phyloP scores from a whole-genome alignment of 768 basidiomycete species.

The Hemileccinum impolitum region DNA sequence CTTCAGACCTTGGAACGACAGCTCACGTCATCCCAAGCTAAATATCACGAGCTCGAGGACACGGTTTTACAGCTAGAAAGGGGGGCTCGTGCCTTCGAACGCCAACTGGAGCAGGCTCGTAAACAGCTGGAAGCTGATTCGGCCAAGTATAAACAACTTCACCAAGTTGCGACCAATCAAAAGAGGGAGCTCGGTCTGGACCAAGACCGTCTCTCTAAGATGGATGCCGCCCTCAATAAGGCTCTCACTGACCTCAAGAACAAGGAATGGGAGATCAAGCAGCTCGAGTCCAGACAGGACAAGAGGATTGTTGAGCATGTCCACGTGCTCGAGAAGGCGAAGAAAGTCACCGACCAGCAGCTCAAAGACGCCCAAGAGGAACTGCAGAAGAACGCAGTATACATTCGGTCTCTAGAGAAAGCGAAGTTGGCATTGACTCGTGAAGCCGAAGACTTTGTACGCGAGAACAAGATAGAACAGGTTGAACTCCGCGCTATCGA shows the following conservation, averaged over 20 bases:
- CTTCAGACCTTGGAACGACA: slow-evolving; percentile 73
- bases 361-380: slow-evolving; percentile 79
- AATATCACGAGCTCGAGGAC: slow-evolving; percentile 87
- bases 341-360: slow-evolving; percentile 89
- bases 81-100: slow-evolving; percentile 69
- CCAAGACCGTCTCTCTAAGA: slow-evolving; percentile 66
- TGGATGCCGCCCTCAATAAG: slow-evolving; percentile 79
- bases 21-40: slow-evolving; percentile 64
- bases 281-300: slow-evolving; percentile 84
- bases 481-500: slow-evolving; percentile 65
- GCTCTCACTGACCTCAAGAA: slow-evolving; percentile 74
- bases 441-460: slow-evolving; percentile 79
- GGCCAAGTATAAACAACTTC: slow-evolving; percentile 69
- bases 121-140: slow-evolving; percentile 76
- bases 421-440: slow-evolving; percentile 67
- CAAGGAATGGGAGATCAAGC: slow-evolving; percentile 83
- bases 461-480: slow-evolving; percentile 71
- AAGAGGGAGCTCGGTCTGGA: slow-evolving; percentile 67
- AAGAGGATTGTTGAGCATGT: slow-evolving; percentile 99
- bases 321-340: slow-evolving; percentile 93
- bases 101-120: slow-evolving; percentile 65
- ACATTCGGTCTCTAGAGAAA: slow-evolving; percentile 86
- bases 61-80: slow-evolving; percentile 79
- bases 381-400: slow-evolving; percentile 64
- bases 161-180: slow-evolving; percentile 57